Conservation (phyloP, 345 rosid genomes). For the Brassica rapa region DNA sequence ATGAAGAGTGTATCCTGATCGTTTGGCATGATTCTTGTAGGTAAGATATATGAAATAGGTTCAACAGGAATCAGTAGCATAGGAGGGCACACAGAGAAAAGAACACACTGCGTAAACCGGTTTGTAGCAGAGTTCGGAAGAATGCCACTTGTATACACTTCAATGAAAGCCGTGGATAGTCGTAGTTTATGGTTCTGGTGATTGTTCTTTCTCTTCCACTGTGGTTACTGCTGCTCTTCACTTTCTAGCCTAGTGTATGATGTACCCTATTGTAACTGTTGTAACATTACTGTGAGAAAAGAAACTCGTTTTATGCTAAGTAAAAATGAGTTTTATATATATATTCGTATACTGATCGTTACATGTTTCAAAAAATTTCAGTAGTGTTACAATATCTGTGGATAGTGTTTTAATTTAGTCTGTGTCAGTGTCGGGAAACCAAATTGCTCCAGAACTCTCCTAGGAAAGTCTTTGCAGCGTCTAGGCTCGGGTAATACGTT, state of each 20-base stretch:
- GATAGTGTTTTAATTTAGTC: background rate
- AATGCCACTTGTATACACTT: slow-evolving; percentile 79
- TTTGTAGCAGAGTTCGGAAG: slow-evolving; percentile 72
- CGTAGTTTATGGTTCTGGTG: slow-evolving; percentile 85
- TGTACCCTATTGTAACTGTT: slow-evolving; percentile 19
- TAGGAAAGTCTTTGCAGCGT: slow-evolving; percentile 92
- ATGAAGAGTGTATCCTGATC: background rate
- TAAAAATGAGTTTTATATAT: background rate
- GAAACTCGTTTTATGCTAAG: background rate
- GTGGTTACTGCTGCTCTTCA: slow-evolving; percentile 34
- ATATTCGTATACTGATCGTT: slow-evolving; percentile 17
- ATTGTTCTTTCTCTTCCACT: slow-evolving; percentile 32
- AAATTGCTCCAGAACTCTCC: slow-evolving; percentile 64
- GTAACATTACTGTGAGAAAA: slow-evolving; percentile 23
- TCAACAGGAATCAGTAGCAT: slow-evolving; percentile 92
- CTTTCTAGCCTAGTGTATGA: slow-evolving; percentile 20
- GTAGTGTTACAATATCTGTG: slow-evolving; percentile 14
- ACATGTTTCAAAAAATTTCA: slow-evolving; percentile 17
- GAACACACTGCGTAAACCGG: slow-evolving; percentile 73
- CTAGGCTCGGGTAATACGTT: slow-evolving; percentile 86
- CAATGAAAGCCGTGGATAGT: slow-evolving; percentile 78
- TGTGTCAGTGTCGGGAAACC: slow-evolving; percentile 22
- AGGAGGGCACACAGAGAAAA: slow-evolving; percentile 85
- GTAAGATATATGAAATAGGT: slow-evolving; percentile 92
- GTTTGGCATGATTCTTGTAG: slow-evolving; percentile 41